Evolutionary conservation across 257 asterid genomes (phyloP), one percentile per base, ranked within the genome.

Genomic region (Solanum bulbocastanum): DNA sequence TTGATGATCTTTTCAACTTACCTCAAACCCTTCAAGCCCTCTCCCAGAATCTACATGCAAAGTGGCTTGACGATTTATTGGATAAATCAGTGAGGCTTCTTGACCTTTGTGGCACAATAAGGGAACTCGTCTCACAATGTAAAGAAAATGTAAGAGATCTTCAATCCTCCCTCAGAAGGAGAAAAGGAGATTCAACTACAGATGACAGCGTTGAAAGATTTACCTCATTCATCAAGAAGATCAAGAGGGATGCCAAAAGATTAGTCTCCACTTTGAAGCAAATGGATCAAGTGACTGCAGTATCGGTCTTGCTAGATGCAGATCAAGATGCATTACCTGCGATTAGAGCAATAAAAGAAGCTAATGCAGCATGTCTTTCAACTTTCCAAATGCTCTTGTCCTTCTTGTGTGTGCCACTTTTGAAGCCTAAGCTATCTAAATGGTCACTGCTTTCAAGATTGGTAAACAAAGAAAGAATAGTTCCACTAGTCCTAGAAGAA

Each of bases 401-500:
- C 18, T 91, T 86, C 86, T 79, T 91, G 49, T 89, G 90, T 23
- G 81, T 40, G 33, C 90, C 90, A 56, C 56, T 89, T 82, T 83
- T 66, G 56, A 90, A 89, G 81, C 58, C 88, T 65, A 89, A 89
- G 90, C 33, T 33, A 42, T 87, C 73, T 27, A 91, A 87, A 88
- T 91, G 93, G 92, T 86, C 89, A 37, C 23, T 91, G 85, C 89
- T 91, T 87, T 89, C 90, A 52, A 91, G 88, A 46, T 81, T 91
- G 71, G 74, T 89, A 42, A 84, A 84, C 22, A 90, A 84, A 39
- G 91, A 88, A 78, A 65, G 68, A 69, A 88, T 89, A 10, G 87
- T 85, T 39, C 69, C 86, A 12, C 88, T 87, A 85, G 88, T 39
- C 42, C 83, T 86, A 69, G 30, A 65, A 56, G 84, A 89, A 27